Evolutionary conservation across 1,284 basidiomycete species (phyloP).

Genomic region (Leccinum pachyderme): DNA sequence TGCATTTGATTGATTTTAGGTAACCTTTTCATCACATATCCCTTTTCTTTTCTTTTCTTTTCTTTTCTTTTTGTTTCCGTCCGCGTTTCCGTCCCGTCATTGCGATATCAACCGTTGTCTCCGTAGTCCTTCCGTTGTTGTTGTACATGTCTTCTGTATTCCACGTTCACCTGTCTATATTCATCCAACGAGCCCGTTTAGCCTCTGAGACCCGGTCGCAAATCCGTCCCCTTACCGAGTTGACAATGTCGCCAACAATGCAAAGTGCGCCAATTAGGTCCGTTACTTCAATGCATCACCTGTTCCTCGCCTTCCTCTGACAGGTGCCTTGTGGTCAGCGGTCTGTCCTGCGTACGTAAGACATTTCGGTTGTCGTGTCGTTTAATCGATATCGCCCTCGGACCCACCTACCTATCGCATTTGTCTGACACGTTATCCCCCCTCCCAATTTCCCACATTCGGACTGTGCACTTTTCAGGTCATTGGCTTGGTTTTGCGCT

Average conservation of each 20-base stretch:
- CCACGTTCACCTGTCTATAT: constrained; percentile 26
- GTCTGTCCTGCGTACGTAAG: constrained; percentile 32
- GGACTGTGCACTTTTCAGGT: constrained; percentile 31
- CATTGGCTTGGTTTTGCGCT: constrained; percentile 34
- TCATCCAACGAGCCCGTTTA: constrained; percentile 13
- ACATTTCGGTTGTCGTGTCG: constrained; percentile 35
- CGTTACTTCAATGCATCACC: constrained; percentile 28
- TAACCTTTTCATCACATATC: constrained; percentile 19
- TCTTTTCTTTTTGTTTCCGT: constrained; percentile 18
- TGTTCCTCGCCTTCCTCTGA: constrained; percentile 31
- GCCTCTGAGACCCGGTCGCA: constrained; percentile 32
- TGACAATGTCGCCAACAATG: constrained; percentile 34
- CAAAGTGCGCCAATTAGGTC: constrained; percentile 36
- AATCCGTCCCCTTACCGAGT: constrained; percentile 27
- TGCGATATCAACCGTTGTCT: constrained; percentile 20
- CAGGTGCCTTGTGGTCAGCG: constrained; percentile 35
- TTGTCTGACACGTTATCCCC: constrained; percentile 31
- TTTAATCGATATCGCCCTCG: constrained; percentile 40
- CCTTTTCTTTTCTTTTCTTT: constrained; percentile 6
- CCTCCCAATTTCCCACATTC: constrained; percentile 35
- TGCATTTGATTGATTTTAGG: constrained; percentile 26
- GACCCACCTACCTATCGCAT: constrained; percentile 37
- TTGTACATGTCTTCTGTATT: constrained; percentile 29
- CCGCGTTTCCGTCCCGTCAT: constrained; percentile 17
- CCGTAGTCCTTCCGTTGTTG: constrained; percentile 26